These are phyloP conservation scores for Penicillium daleae DNA, from an alignment of 495 filamentous ascomycete species.

Conservation along the genomic window DNA sequence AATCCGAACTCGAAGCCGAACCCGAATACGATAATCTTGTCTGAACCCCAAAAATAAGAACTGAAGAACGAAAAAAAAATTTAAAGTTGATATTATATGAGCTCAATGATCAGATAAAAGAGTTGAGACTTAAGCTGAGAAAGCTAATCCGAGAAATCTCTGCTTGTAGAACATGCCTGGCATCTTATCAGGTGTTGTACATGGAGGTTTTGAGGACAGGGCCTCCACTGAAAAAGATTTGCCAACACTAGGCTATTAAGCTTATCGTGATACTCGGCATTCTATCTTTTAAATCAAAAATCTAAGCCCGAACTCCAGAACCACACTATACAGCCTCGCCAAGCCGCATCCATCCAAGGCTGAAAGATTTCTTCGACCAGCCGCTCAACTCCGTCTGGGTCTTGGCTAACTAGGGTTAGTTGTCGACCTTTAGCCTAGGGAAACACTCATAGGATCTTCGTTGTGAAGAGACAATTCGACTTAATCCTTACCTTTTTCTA, in stretches of 20 bases:
- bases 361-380: background rate
- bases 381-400: background rate
- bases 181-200: background rate
- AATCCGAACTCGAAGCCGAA: constrained; percentile 18
- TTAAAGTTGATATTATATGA: background rate
- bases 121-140: too few relatives aligned
- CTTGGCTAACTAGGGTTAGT: background rate
- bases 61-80: background rate
- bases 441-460: background rate
- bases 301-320: too few relatives aligned
- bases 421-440: background rate
- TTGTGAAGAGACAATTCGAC: background rate
- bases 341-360: background rate
- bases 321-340: background rate
- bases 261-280: background rate
- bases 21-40: background rate
- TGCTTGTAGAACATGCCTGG: background rate
- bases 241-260: background rate
- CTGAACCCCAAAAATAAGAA: background rate
- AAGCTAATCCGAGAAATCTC: background rate
- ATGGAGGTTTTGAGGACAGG: background rate
- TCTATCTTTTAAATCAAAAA: too few relatives aligned
- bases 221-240: too few relatives aligned
- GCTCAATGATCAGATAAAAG: background rate
- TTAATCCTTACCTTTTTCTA: background rate